phyloP scores from a whole-genome alignment of 2,329 filamentous ascomycete species.

The Nemania diffusa region DNA sequence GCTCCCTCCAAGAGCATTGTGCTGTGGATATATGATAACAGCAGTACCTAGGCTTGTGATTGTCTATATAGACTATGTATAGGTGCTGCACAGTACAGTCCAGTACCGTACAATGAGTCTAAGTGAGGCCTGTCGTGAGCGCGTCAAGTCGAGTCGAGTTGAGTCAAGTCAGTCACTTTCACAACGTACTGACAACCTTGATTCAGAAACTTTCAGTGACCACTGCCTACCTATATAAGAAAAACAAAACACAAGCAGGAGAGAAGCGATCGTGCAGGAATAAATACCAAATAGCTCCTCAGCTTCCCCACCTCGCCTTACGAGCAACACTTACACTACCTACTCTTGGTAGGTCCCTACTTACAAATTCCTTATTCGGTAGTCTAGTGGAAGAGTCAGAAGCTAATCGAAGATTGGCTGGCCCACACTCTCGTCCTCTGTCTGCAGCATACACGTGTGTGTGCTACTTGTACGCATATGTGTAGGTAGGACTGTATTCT shows the following conservation, averaged over 20 bases:
- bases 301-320: slow-evolving; percentile 4
- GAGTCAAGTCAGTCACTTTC: not conserved
- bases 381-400: not conserved
- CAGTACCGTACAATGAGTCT: not conserved
- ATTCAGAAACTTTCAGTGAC: not conserved
- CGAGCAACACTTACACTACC: not conserved
- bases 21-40: slow-evolving; percentile 12
- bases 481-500: not conserved
- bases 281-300: slow-evolving; percentile 4
- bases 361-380: not conserved
- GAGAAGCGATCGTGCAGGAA: not conserved
- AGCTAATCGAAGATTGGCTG: no score
- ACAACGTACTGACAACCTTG: not conserved
- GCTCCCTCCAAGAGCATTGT: slow-evolving; percentile 56
- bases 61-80: not conserved
- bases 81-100: not conserved
- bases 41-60: not conserved
- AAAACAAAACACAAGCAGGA: not conserved
- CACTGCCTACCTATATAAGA: not conserved
- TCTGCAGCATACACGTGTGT: not conserved
- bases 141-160: not conserved
- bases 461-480: no score
- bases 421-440: no score
- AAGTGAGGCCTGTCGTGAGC: not conserved
- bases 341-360: not conserved